Conservation (phyloP, 768 basidiomycete species). For the Xanthoconium stramineum region DNA sequence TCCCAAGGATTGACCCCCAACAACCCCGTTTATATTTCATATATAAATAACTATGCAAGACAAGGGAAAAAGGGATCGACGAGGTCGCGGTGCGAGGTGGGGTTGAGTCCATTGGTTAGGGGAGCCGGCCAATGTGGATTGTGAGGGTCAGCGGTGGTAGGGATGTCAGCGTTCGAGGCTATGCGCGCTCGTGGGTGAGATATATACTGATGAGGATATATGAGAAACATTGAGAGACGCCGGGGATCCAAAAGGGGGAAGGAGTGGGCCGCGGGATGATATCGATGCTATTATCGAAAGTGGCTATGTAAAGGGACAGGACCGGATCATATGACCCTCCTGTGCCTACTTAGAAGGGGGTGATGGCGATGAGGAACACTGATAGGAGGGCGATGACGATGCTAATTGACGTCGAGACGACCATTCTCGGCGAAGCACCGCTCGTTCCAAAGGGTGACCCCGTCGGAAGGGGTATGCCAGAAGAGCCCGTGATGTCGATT, state of each 20-base stretch:
- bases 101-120: too few relatives aligned
- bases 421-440: conserved; percentile 1
- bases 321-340: not conserved
- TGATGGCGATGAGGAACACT: conserved; percentile 5
- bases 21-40: too few relatives aligned
- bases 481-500: not conserved
- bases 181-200: not conserved
- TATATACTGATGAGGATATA: not conserved
- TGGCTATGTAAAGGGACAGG: not conserved
- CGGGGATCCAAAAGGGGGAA: not conserved
- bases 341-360: not conserved
- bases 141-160: not conserved
- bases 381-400: conserved; percentile 11
- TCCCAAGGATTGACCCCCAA: too few relatives aligned
- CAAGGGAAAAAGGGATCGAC: not conserved
- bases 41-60: not conserved
- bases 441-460: not conserved
- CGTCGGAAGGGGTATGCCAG: conserved; percentile 3
- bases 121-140: not conserved
- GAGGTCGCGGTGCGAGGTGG: too few relatives aligned
- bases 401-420: conserved; percentile 13
- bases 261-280: not conserved
- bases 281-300: not conserved
- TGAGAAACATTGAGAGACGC: too few relatives aligned
- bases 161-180: not conserved